Evolutionary conservation across 2,329 filamentous ascomycete species (phyloP), one percentile per base, ranked within the genome.

Genomic region (Thielaviopsis punctulata): DNA sequence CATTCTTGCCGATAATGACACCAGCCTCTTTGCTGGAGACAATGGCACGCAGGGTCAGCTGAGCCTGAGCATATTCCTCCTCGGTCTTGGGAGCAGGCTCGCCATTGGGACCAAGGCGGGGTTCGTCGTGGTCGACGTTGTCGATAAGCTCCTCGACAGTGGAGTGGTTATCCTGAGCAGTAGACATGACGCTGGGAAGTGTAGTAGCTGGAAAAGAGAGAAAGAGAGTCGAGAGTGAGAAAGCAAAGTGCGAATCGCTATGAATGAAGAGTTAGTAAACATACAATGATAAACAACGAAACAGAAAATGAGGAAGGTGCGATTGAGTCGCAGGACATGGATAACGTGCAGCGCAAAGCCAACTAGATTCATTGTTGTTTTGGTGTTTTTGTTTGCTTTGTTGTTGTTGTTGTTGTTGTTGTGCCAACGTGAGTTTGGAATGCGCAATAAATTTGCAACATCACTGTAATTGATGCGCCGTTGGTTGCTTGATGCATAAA

Each of bases 1-100:
- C 92, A 54, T 84, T 88, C 72, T 98, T 98, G 68, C 92, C 92
- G 67, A 98, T 98, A 68, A 98, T 96, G 62, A 98, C 88, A 64
- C 92, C 92, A 55, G 92, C 92, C 70, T 98, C 92, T 73, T 96
- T 96, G 66, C 92, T 95, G 30, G 92, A 95, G 59, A 98, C 92
- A 65, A 98, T 95, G 61, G 92, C 92, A 65, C 92, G 86, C 58
- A 98, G 79, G 56, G 92, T 98, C 62, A 98, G 76, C 69, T 93
- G 86, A 50, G 89, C 81, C 66, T 88, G 80, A 49, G 87, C 88
- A 65, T 98, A 98, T 68, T 98, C 92, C 66, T 96, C 89, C 61
- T 98, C 92, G 55, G 90, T 94, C 72, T 90, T 92, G 62, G 87
- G 90, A 56, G 78, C 77, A 57, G 79, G 77, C 61, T 90, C 86